phyloP scores from a whole-genome alignment of 352 stramenopile genomes.

The Pythium grandisporangium region DNA sequence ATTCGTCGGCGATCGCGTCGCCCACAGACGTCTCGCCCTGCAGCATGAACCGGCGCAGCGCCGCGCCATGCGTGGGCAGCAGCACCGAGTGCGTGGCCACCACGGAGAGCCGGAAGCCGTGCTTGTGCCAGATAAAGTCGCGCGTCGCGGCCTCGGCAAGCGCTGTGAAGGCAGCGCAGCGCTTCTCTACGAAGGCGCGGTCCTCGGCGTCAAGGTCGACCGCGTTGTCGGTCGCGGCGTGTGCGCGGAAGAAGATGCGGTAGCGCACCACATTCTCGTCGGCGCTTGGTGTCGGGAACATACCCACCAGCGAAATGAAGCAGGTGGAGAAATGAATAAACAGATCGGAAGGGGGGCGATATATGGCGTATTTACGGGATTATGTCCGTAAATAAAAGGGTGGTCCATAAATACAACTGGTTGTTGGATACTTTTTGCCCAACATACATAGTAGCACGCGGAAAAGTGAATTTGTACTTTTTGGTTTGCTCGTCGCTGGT shows the following conservation, averaged over 20 bases:
- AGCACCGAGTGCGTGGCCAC: not conserved
- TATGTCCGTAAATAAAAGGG: slow-evolving; percentile 3
- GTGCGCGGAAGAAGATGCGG: slow-evolving; percentile 12
- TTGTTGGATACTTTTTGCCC: too few relatives aligned
- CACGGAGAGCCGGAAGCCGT: slow-evolving; percentile 6
- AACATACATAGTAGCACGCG: too few relatives aligned
- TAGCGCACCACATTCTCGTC: slow-evolving; percentile 15
- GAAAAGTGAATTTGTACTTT: too few relatives aligned
- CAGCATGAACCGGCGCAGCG: too few relatives aligned
- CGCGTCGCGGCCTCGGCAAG: slow-evolving; percentile 2
- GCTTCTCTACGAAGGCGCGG: not conserved
- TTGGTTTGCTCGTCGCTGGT: too few relatives aligned
- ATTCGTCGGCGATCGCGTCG: slow-evolving; percentile 35
- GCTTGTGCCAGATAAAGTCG: slow-evolving; percentile 19
- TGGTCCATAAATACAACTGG: not conserved
- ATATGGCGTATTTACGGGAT: too few relatives aligned
- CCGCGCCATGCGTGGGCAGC: not conserved
- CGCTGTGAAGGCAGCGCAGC: slow-evolving; percentile 6
- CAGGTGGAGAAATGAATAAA: slow-evolving; percentile 3
- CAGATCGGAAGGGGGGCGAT: too few relatives aligned
- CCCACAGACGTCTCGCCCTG: slow-evolving; percentile 14
- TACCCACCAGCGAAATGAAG: not conserved
- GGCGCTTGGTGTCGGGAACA: slow-evolving; percentile 12
- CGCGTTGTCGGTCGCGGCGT: not conserved
- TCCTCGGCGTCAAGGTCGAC: not conserved